phyloP scores from a whole-genome alignment of 345 rosid genomes.

The Aquilaria yunnanensis region DNA sequence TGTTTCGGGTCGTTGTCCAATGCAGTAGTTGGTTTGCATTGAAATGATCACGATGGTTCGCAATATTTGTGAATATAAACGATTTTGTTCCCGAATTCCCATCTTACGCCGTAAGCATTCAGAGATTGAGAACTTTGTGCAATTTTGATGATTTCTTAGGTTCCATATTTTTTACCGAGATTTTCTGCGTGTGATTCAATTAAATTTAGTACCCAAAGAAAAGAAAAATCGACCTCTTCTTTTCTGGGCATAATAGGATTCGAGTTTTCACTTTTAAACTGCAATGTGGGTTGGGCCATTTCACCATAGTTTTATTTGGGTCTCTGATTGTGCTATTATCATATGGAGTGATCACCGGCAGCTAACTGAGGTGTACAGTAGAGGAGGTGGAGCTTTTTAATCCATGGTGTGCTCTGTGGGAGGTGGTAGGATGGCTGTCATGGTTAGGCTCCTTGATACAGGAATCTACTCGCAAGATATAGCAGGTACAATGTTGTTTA shows the following conservation, averaged over 20 bases:
- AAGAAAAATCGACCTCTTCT: neutral
- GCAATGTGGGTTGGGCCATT: constrained; percentile 5
- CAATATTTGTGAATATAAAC: constrained; percentile 3
- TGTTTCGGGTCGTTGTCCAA: neutral
- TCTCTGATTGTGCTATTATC: constrained; percentile 1
- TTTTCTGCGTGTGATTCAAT: neutral
- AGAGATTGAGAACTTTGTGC: neutral
- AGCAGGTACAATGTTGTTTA: constrained; percentile 20
- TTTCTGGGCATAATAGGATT: neutral
- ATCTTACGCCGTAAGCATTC: neutral
- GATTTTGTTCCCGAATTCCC: neutral
- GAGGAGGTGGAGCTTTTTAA: constrained; percentile 13
- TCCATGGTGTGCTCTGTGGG: constrained; percentile 58
- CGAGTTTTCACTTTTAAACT: neutral
- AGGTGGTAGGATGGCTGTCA: constrained; percentile 52
- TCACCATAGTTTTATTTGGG: neutral
- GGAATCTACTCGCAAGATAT: constrained; percentile 25
- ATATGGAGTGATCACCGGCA: constrained; percentile 5
- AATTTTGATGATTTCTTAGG: neutral
- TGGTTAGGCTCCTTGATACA: constrained; percentile 49
- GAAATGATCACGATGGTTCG: neutral
- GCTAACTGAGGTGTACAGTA: constrained; percentile 16
- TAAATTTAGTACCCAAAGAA: neutral
- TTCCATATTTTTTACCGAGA: neutral
- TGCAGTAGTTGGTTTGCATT: constrained; percentile 8